Percentiles rank a stretch among this genome's conserved stretches.
phyloP scores from a whole-genome alignment of 1,284 basidiomycete species.

The Melampsora americana region DNA sequence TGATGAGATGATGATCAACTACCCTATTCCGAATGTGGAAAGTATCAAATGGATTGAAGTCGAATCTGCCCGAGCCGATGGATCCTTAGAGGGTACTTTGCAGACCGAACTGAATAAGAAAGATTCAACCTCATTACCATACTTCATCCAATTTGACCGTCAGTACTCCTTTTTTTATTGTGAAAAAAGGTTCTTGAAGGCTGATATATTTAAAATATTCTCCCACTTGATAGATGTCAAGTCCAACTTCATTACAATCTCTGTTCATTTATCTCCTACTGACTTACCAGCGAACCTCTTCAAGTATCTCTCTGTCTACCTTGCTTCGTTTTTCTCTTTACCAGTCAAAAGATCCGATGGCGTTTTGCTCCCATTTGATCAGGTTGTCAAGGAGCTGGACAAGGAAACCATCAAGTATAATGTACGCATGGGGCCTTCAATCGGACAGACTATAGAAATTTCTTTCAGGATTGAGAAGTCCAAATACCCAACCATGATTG shows the following conservation, averaged over 20 bases:
- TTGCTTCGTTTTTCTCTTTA: constrained; percentile 82
- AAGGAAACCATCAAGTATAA: constrained; percentile 87
- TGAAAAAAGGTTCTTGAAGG: neutral
- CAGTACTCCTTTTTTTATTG: constrained; percentile 43
- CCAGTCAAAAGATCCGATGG: constrained; percentile 73
- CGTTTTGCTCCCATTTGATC: constrained; percentile 72
- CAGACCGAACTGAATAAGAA: constrained; percentile 70
- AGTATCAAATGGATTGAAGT: constrained; percentile 94
- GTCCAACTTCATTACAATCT: constrained; percentile 78
- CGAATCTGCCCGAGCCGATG: constrained; percentile 60
- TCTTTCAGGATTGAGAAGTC: constrained; percentile 77
- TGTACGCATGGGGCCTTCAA: constrained; percentile 67
- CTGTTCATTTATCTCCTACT: constrained; percentile 65
- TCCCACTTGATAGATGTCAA: constrained; percentile 54
- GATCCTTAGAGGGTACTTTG: constrained; percentile 54
- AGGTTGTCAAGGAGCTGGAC: constrained; percentile 85
- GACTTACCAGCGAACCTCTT: constrained; percentile 50
- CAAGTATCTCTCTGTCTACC: constrained; percentile 71
- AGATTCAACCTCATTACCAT: constrained; percentile 65
- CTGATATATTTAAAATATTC: constrained; percentile 15
- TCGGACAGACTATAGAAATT: constrained; percentile 73
- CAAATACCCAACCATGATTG: constrained; percentile 75
- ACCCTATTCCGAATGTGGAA: constrained; percentile 81
- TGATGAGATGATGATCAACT: constrained; percentile 69
- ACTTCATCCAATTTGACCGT: constrained; percentile 80